Evolutionary conservation across 2,329 filamentous ascomycete genomes (phyloP).

Genomic region (Chaetomiaceae sp.): DNA sequence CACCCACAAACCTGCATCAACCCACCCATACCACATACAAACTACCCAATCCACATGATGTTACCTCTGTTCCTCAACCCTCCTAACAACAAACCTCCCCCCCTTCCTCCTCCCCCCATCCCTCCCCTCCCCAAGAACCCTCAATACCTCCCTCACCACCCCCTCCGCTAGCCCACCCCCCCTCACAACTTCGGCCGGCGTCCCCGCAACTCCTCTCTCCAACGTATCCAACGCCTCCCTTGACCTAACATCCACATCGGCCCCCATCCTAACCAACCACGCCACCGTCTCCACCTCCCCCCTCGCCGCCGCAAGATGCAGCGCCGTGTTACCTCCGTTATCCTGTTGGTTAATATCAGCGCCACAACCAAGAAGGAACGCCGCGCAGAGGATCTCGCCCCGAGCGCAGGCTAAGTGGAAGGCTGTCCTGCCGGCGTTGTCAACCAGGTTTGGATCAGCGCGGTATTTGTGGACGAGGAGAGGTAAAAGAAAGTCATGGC

Average conservation of each 20-base stretch:
- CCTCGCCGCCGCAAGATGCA: constrained; percentile 13
- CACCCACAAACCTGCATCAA: no score
- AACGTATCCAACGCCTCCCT: constrained; percentile 1
- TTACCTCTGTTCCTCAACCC: not conserved
- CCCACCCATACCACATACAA: no score
- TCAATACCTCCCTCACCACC: not conserved
- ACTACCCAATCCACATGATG: no score
- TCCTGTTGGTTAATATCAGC: not conserved
- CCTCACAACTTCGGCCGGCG: constrained; percentile 10
- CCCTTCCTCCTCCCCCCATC: not conserved
- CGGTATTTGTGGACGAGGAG: not conserved
- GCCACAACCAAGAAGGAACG: not conserved
- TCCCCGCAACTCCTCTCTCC: not conserved
- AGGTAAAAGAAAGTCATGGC: constrained; percentile 2
- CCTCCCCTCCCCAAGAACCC: not conserved
- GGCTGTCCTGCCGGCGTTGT: not conserved
- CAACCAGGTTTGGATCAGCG: not conserved
- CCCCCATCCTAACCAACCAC: constrained; percentile 17
- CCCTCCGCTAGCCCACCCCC: not conserved
- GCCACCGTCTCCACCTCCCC: constrained; percentile 11
- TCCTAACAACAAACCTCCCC: not conserved
- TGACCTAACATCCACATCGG: constrained; percentile 2
- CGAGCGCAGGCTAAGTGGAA: constrained; percentile 12
- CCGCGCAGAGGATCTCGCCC: constrained; percentile 6
- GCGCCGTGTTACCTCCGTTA: constrained; percentile 9